Conservation (phyloP, 1,139 yeast species). For the Hyphopichia fennica region DNA sequence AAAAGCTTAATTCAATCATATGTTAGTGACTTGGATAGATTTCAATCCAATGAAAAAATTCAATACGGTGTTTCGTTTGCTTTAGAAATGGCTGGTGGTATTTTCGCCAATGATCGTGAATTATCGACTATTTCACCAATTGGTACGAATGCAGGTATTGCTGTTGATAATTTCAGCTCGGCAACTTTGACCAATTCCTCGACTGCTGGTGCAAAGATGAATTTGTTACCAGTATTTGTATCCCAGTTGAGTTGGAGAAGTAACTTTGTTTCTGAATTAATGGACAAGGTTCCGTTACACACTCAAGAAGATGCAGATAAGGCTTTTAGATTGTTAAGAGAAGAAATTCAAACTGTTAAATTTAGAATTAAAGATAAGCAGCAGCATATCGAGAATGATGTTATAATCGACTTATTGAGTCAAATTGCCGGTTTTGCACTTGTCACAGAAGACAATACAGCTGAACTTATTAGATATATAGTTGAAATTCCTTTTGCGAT, state of each 20-base stretch:
- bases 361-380: constrained; percentile 9
- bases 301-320: constrained; percentile 29
- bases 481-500: constrained; percentile 72
- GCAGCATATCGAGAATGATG: constrained; percentile 20
- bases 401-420: constrained; percentile 47
- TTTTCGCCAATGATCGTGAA: constrained; percentile 66
- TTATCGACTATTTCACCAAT: constrained; percentile 25
- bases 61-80: constrained; percentile 89
- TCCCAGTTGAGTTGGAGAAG: constrained; percentile 80
- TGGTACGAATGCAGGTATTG: constrained; percentile 9
- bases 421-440: constrained; percentile 50
- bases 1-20: constrained; percentile 79
- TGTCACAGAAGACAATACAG: constrained; percentile 44
- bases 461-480: constrained; percentile 54
- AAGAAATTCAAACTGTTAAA: constrained; percentile 10
- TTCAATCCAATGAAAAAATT: constrained; percentile 35
- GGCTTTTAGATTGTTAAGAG: constrained; percentile 25
- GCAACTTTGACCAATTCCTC: neutral
- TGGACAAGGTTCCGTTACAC: constrained; percentile 35
- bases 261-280: constrained; percentile 42
- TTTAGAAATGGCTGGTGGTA: constrained; percentile 77
- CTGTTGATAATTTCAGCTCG: constrained; percentile 15
- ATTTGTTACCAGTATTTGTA: constrained; percentile 71
- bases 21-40: constrained; percentile 50
- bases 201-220: constrained; percentile 26